These are phyloP conservation scores for Mycena venus DNA, from an alignment of 768 basidiomycete genomes.

Conservation along the genomic window DNA sequence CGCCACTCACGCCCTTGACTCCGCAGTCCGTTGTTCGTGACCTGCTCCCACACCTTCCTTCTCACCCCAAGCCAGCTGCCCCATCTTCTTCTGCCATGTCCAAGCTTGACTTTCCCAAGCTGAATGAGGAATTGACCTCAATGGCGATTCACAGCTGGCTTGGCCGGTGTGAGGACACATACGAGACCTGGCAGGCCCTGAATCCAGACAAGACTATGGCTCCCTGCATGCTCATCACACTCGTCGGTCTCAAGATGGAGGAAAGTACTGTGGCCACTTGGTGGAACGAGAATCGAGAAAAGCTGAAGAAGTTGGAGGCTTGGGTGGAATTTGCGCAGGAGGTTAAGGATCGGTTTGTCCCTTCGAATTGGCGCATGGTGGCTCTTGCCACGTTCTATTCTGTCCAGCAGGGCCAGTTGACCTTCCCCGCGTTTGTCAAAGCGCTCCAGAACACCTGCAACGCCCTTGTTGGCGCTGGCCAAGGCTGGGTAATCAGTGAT, in stretches of 20 bases:
- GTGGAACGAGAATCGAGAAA: neutral
- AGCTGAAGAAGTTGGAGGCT: neutral
- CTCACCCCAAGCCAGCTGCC: too few species aligned
- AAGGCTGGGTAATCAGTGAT: neutral
- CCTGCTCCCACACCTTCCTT: too few species aligned
- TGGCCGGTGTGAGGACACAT: neutral
- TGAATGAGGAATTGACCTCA: neutral
- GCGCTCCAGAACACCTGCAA: neutral
- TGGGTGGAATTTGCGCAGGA: neutral
- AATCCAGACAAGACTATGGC: neutral
- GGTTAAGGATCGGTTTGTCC: neutral
- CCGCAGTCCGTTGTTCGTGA: too few species aligned
- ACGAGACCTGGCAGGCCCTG: neutral
- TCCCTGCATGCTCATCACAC: neutral
- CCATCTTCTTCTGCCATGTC: too few species aligned
- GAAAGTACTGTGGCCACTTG: neutral
- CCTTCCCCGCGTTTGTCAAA: neutral
- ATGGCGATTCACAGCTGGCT: neutral
- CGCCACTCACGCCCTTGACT: too few species aligned
- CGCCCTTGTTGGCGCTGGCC: neutral
- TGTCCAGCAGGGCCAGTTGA: neutral
- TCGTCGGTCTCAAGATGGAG: neutral
- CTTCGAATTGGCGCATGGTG: neutral
- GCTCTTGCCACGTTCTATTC: neutral
- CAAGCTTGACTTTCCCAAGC: conserved; percentile 5